Percentiles rank a stretch among this genome's conserved stretches.
Evolutionary conservation across 129 eudicot species (phyloP).

Genomic region (Sambucus nigra): DNA sequence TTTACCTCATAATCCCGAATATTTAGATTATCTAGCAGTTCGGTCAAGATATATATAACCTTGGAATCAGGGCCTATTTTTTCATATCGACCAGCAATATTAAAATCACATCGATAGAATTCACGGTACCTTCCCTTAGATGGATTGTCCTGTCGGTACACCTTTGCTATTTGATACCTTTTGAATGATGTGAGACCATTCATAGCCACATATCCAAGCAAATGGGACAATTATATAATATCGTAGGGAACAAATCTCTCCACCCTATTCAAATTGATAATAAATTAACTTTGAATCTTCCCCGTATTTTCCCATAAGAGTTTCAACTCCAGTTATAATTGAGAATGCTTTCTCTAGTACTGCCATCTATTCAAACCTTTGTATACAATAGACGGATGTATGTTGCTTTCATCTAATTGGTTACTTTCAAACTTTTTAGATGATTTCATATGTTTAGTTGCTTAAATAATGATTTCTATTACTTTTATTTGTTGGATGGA

Average conservation of each 20-base stretch:
- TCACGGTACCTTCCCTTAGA: too few species aligned
- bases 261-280: conserved; percentile 98
- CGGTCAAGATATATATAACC: too few species aligned
- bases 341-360: conserved; percentile 73
- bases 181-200: conserved; percentile 69
- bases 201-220: conserved; percentile 92
- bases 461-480: too few species aligned
- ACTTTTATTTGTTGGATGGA: too few species aligned
- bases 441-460: too few species aligned
- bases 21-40: too few species aligned
- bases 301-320: conserved; percentile 91
- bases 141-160: conserved; percentile 90
- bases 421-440: too few species aligned
- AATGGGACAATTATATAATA: conserved; percentile 93
- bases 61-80: too few species aligned
- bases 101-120: too few species aligned
- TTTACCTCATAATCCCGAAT: too few species aligned
- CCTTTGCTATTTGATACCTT: conserved; percentile 88
- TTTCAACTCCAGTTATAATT: conserved; percentile 60
- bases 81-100: conserved; percentile 76
- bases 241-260: conserved; percentile 89
- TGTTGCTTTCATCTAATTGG: too few species aligned
- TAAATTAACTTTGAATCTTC: conserved; percentile 91
- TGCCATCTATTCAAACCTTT: conserved; percentile 92
- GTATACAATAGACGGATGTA: too few species aligned